Evolutionary conservation across 768 basidiomycete species (phyloP).

Genomic region (Megacollybia marginata): DNA sequence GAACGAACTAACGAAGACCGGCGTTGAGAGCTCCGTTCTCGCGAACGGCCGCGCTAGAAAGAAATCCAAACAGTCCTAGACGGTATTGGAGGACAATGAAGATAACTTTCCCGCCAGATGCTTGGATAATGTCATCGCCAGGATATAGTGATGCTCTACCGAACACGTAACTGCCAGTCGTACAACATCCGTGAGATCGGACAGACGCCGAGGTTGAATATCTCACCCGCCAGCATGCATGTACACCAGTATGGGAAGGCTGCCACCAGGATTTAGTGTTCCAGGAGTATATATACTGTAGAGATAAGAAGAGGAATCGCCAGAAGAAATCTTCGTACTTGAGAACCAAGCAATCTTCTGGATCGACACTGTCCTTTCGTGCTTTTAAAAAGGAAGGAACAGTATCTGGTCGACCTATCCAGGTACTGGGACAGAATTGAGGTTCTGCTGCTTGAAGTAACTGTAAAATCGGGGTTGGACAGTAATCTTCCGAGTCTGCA

Average conservation of each 20-base stretch:
- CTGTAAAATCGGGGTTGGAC: background rate
- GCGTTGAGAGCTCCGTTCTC: conserved; percentile 18
- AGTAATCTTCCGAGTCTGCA: background rate
- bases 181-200: background rate
- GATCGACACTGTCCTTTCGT: background rate
- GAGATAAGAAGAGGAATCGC: too few relatives aligned
- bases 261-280: background rate
- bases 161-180: background rate
- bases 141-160: background rate
- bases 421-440: background rate
- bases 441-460: background rate
- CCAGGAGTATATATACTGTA: background rate
- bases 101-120: background rate
- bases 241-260: background rate
- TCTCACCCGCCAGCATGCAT: background rate
- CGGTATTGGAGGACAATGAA: background rate
- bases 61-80: conserved; percentile 11
- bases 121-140: background rate
- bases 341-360: background rate
- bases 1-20: conserved; percentile 17
- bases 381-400: background rate
- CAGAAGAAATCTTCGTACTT: background rate
- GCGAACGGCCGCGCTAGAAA: conserved; percentile 17
- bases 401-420: background rate
- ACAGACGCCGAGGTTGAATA: background rate